Evolutionary conservation across 2,329 filamentous ascomycete species (phyloP).

Genomic region (Cryphonectria naterciae): DNA sequence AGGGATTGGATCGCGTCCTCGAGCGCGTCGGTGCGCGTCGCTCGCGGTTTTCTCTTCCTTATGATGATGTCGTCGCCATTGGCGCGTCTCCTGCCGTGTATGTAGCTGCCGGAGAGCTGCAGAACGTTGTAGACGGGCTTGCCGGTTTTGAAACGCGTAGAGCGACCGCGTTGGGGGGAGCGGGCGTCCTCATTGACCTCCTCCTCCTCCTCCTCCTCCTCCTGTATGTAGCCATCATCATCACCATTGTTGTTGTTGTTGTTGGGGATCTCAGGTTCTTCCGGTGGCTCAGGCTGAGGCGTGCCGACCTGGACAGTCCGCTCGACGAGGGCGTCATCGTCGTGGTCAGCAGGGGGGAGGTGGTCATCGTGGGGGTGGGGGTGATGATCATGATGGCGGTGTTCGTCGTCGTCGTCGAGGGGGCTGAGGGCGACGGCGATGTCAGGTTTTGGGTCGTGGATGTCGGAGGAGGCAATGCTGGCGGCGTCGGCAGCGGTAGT

Average conservation of each 20-base stretch:
- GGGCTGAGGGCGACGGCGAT: constrained; percentile 20
- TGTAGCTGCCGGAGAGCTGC: constrained; percentile 63
- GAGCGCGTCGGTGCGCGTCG: constrained; percentile 42
- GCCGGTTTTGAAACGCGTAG: constrained; percentile 56
- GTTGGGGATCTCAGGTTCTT: constrained; percentile 3
- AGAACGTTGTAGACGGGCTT: constrained; percentile 70
- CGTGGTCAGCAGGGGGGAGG: constrained; percentile 19
- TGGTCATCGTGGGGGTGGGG: too few species aligned
- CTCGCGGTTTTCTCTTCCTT: constrained; percentile 48
- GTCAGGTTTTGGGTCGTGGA: constrained; percentile 35
- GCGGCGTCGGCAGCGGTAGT: constrained; percentile 40
- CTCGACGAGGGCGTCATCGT: constrained; percentile 33
- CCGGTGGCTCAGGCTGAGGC: constrained; percentile 14
- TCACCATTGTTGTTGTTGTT: constrained; percentile 21
- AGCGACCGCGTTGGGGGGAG: constrained; percentile 48
- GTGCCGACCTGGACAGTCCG: constrained; percentile 32
- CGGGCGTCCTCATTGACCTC: neutral
- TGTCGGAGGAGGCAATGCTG: constrained; percentile 39
- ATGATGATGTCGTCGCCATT: constrained; percentile 54
- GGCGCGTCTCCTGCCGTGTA: constrained; percentile 60
- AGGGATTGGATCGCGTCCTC: constrained; percentile 45
- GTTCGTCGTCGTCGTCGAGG: constrained; percentile 19
- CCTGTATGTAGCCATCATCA: constrained; percentile 4
- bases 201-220: too few species aligned
- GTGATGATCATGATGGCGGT: neutral